These are phyloP conservation scores for Kwoniella dendrophila DNA, from an alignment of 768 basidiomycete species.

Conservation along the genomic window DNA sequence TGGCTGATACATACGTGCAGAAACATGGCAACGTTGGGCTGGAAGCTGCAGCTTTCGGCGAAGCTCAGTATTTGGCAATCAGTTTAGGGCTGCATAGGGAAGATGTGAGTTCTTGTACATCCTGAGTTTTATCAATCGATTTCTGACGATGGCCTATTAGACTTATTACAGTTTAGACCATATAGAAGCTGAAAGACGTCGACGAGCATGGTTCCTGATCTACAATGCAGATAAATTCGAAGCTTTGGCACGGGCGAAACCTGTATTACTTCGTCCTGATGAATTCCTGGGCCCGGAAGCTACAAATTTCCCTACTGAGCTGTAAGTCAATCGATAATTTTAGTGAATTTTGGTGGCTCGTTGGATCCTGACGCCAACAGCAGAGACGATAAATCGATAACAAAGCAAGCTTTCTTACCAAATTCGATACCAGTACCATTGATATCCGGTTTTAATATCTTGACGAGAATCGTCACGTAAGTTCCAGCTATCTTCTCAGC, in stretches of 20 bases:
- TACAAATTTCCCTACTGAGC: constrained; percentile 30
- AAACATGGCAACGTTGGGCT: constrained; percentile 22
- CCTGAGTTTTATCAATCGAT: not conserved
- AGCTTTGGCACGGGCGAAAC: constrained; percentile 25
- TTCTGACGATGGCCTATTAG: not conserved
- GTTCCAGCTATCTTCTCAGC: not conserved
- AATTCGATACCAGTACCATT: constrained; percentile 23
- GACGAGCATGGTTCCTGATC: constrained; percentile 33
- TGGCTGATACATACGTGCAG: not conserved
- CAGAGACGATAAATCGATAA: constrained; percentile 39
- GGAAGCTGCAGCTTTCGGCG: constrained; percentile 25
- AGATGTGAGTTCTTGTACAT: constrained; percentile 12
- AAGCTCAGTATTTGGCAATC: constrained; percentile 23
- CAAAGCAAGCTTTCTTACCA: constrained; percentile 26
- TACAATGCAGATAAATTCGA: constrained; percentile 43
- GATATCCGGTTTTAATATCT: constrained; percentile 34
- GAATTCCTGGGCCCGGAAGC: constrained; percentile 38
- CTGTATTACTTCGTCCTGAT: constrained; percentile 33
- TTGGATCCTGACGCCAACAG: not conserved
- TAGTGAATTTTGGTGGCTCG: not conserved
- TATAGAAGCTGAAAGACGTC: constrained; percentile 35
- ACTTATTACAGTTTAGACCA: constrained; percentile 25
- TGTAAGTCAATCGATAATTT: constrained; percentile 22
- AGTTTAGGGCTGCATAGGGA: constrained; percentile 28
- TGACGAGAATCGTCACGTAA: constrained; percentile 30